These are phyloP conservation scores for Monascus ruber DNA, from an alignment of 2,329 filamentous ascomycete species.

Conservation along the genomic window DNA sequence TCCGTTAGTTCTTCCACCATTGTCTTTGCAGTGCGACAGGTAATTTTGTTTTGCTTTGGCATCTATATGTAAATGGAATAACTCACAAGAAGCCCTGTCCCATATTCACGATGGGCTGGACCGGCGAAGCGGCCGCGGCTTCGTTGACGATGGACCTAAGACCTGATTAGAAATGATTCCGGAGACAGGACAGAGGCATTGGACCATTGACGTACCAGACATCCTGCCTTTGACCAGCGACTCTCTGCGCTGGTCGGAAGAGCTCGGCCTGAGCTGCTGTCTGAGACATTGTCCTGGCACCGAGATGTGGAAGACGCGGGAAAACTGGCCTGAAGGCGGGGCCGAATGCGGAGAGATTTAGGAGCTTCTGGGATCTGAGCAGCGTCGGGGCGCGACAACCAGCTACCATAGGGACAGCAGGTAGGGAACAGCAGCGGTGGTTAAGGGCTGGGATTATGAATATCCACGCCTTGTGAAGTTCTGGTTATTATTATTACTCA, in stretches of 20 bases:
- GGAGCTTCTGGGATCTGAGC: neutral
- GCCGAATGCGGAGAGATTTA: conserved; percentile 3
- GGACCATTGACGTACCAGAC: conserved; percentile 28
- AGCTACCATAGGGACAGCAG: neutral
- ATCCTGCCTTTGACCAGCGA: conserved; percentile 41
- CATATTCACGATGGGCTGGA: conserved; percentile 59
- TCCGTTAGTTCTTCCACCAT: neutral
- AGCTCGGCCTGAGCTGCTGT: conserved; percentile 27
- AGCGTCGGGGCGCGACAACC: neutral
- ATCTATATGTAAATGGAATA: neutral
- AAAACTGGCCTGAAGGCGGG: conserved; percentile 1
- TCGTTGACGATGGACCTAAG: conserved; percentile 56
- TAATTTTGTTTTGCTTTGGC: neutral
- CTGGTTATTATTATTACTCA: no score
- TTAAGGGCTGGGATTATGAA: no score
- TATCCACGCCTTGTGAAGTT: no score
- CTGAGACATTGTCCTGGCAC: conserved; percentile 28
- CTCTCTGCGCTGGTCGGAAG: conserved; percentile 37
- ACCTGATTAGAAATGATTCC: conserved; percentile 5
- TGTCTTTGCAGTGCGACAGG: no score
- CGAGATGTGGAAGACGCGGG: conserved; percentile 11
- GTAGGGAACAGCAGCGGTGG: no score
- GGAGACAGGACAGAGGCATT: neutral
- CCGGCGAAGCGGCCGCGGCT: conserved; percentile 50
- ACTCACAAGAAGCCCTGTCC: conserved; percentile 50